Evolutionary conservation across 2,329 filamentous ascomycete species (phyloP), one percentile per base, ranked within the genome.

Genomic region (Fusarium keratoplasticum): DNA sequence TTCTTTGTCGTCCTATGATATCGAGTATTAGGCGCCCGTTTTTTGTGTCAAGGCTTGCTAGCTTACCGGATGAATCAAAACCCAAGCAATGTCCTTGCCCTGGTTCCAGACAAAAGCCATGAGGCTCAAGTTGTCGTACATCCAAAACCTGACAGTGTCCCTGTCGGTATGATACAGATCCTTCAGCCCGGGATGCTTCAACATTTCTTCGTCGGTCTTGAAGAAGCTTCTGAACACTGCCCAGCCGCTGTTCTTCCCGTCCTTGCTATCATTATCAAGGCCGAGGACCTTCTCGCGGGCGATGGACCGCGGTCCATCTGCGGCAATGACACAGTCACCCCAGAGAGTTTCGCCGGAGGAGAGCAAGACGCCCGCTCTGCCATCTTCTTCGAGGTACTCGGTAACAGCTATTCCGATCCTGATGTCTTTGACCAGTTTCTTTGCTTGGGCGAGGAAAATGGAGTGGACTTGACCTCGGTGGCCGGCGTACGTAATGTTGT

Each of bases 21-120:
- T 55, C 29, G 18, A 38, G 36, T 38, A 38, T 38, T n/a, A 38
- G 36, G 8, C 16, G 8, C 36, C 7, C 16, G 36, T 38, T 38
- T 8, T 7, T 38, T 38, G 36, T 38, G 36, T 38, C 36, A 38
- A 38, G 36, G 36, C 36, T 38, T 38, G 6, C 36, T 16, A n/a
- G 16, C 60, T 67, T 52, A 67, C 65, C 33, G 65, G 65, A 22
- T 67, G 65, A 35, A 67, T 59, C 5, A 67, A 27, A 36, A 67
- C 65, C 65, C 60, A 67, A 18, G 65, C 65, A 35, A 67, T 58
- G 42, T 67, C 65, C n/a, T 63, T 10, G 22, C 65, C 42, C 9
- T 64, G 25, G 35, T 67, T 67, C 60, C 65, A 67, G 16, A 67
- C 65, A 40, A 67, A 67, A 14, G 54, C 59, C 65, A 67, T 67